Evolutionary conservation across 257 asterid species (phyloP), one percentile per base, ranked within the genome.

Genomic region (Solanum microdontum): DNA sequence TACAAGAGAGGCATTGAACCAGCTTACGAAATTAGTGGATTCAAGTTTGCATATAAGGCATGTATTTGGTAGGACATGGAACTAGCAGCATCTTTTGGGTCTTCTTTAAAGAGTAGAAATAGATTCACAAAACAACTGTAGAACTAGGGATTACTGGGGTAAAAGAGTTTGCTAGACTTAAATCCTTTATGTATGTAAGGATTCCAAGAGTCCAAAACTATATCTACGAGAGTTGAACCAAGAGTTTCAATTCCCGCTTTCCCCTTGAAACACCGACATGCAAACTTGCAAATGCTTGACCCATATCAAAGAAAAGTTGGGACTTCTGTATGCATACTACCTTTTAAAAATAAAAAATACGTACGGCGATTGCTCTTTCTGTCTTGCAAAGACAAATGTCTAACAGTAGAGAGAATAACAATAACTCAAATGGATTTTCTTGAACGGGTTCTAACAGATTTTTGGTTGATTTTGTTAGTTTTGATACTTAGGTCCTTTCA

Each of bases 11-110:
- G 94, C 94, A 84, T 88, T 95, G 89, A 45, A 90, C 24, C 92
- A 93, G 84, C 92, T 97, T 62, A 87, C 89, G 89, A 92, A 88
- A 83, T 79, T 90, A 90, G 94, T 93, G 89, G 98, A 96, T 87
- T 89, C 98, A 8, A 90, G 86, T 87, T 23, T 90, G 89, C 90
- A 91, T 84, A 66, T 90, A 24, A 93, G 98, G 99, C 96, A 93
- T 86, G 86, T 89, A 39, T 84, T 70, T 77, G 75, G 87, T 69
- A 13, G 51, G 66, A 36, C 37, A 14, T 23, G 68, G 32, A 73
- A 51, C 45, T 60, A 14, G 28, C 75, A 73, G 85, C 87, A 40
- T 33, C 8, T 24, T 40, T 26, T 32, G 64, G 24, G 75, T 70
- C 82, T 30, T 62, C 45, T 24, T 23, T 34, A 15, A 66, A 36